These are phyloP conservation scores for Euphorbia celastroides DNA, from an alignment of 441 rosid genomes.

Conservation along the genomic window DNA sequence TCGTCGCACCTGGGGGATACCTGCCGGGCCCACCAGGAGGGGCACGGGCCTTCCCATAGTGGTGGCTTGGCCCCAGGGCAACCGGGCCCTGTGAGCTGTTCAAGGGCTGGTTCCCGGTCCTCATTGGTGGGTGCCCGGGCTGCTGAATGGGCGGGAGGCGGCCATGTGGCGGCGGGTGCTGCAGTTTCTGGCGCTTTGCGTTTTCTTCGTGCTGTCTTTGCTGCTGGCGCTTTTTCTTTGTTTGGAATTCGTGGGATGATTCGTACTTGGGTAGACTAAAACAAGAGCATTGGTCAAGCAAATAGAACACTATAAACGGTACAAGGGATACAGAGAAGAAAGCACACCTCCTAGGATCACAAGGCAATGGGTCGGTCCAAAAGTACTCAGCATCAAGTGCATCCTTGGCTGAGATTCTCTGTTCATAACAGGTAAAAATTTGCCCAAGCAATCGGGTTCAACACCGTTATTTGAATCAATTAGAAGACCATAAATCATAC, in stretches of 20 bases:
- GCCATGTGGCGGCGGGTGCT: conserved; percentile 70
- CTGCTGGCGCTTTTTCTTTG: conserved; percentile 94
- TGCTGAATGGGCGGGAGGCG: conserved; percentile 88
- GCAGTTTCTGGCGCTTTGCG: conserved; percentile 83
- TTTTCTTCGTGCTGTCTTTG: conserved; percentile 85
- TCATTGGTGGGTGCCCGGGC: conserved; percentile 59
- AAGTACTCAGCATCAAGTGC: conserved; percentile 97
- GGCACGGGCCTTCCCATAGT: conserved; percentile 65
- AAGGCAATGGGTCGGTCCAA: conserved; percentile 96
- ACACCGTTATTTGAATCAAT: conserved; percentile 4
- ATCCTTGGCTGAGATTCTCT: conserved; percentile 97
- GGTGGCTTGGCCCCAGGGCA: conserved; percentile 60
- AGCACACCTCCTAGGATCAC: conserved; percentile 85
- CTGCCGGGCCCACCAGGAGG: conserved; percentile 75
- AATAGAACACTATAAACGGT: not conserved
- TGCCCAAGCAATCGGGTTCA: not conserved
- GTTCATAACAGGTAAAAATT: conserved; percentile 2
- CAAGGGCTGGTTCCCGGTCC: conserved; percentile 70
- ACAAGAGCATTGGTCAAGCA: conserved; percentile 7
- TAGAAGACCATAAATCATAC: not conserved
- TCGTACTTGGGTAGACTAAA: conserved; percentile 89
- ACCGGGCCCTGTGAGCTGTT: conserved; percentile 61
- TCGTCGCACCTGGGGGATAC: conserved; percentile 55
- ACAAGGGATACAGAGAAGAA: not conserved
- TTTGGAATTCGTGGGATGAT: conserved; percentile 95